Base-by-base conservation (phyloP, 768 basidiomycete species). In the Cyclocybe cylindracea region DNA sequence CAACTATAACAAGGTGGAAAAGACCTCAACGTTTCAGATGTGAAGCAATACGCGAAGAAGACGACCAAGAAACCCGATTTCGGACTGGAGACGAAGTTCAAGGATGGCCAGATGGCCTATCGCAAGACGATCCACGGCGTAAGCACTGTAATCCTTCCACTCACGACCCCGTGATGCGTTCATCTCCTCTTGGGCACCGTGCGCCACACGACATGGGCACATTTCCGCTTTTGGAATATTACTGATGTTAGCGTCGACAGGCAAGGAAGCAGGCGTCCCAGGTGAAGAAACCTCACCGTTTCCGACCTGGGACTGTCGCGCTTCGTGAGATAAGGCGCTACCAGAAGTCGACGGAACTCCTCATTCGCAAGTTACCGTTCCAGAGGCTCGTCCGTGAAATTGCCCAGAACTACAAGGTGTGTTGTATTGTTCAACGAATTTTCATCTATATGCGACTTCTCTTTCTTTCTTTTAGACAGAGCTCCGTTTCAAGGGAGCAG, bases 311-410 rank as follows among this genome's bases (percentile, higher is more conserved):
- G 13, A 55, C 57, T 11, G 56, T 55, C 38, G 59, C 53, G 7
- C 44, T 57, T 1, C 49, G 53, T 31, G 59, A 60, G 36, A 60
- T 60, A 24, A 40, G 51, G 24, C 43, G 46, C 3, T 57, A 53
- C 45, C 59, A 60, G 38, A 50, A 51, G 14, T 44, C 50, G 2
- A 55, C 56, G 6, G 53, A 57, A 4, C 42, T 57, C 7, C 54
- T 60, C 36, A 50, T 60, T 13, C 44, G 48, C 6, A 53, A 55
- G 18, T 40, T 48, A 6, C 54, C 53, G 7, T 59, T 59, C 29
- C 51, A 47, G 37, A 44, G 58, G 9, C 38, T 59, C 8, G 54
- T 59, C 9, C 55, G 58, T 3, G 58, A 59, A 31, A 56, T 59
- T 13, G 48, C 56, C 2, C 13, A 7, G 10, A 14, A 43, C 2